Evolutionary conservation across 768 basidiomycete species (phyloP).

Genomic region (Lactarius tabidus): DNA sequence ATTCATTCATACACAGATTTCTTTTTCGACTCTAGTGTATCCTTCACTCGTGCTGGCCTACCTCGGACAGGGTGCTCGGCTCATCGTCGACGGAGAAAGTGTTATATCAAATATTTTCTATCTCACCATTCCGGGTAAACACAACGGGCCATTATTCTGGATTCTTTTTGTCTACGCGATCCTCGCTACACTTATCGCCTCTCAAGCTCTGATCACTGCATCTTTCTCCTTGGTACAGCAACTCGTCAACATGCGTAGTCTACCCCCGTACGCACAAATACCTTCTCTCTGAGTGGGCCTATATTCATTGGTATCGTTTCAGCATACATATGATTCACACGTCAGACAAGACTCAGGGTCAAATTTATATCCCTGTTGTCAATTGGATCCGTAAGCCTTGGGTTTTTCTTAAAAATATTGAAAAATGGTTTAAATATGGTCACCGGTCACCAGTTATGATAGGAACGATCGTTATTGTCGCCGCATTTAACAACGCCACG

Average conservation of each 20-base stretch:
- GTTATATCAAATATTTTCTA: conserved; percentile 60
- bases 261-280: conserved; percentile 40
- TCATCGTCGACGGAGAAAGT: conserved; percentile 47
- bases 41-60: conserved; percentile 61
- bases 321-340: conserved; percentile 55
- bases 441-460: conserved; percentile 39
- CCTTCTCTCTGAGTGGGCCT: not conserved
- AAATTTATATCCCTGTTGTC: conserved; percentile 60
- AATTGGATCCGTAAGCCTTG: conserved; percentile 48
- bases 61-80: conserved; percentile 67
- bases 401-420: not conserved
- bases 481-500: conserved; percentile 49
- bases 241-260: conserved; percentile 55
- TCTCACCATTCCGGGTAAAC: conserved; percentile 54
- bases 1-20: conserved; percentile 35
- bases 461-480: conserved; percentile 53
- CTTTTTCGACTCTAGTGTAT: conserved; percentile 52
- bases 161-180: conserved; percentile 61
- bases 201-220: conserved; percentile 67
- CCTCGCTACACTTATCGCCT: conserved; percentile 62
- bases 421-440: not conserved
- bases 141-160: conserved; percentile 57
- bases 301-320: not conserved
- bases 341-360: conserved; percentile 57
- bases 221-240: conserved; percentile 62